Base-by-base conservation (phyloP, 352 stramenopile species). In the Phytophthora idaei region DNA sequence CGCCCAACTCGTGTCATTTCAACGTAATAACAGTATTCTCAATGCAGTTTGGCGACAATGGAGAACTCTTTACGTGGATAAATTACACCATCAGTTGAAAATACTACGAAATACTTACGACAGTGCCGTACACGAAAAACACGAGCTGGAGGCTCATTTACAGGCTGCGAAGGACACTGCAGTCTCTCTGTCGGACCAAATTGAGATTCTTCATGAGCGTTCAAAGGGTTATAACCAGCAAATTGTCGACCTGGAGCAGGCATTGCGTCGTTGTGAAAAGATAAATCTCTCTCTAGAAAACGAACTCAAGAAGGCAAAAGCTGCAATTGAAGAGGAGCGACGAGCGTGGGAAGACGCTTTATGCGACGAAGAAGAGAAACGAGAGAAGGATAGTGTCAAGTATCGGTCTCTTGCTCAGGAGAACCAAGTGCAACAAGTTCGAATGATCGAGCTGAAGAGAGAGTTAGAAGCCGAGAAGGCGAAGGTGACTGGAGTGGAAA, bases 61-160 rank as follows among this genome's bases (percentile, higher is more conserved):
- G 85, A 78, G 64, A 44, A 36, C 39, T 9, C 29, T 50, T 44
- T 73, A 65, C 4, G 10, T 85, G 5, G 17, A 52, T 0, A 61
- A 52, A 1, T 36, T 86, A 1, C 32, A 69, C 7, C 15, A 27
- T 0, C 57, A 66, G 31, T 27, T 83, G n/a, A 36, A 54, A n/a
- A 27, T 69, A n/a, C 31, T 69, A 46, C 53, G 34, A 15, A 54
- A 60, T 45, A 37, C 53, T 3, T 59, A 50, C 27, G 65, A 80
- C 12, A 56, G 49, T 2, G 41, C 59, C 0, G 28, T 77, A 3
- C 51, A 73, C 0, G 70, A 89, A 48, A 87, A 82, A 31, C 67
- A 81, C 25, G 69, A 76, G 5, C 54, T 85, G 1, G 77, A 93
- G 51, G 66, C 73, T 3, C 76, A 87, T 45, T 27, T 90, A 0